Base-by-base conservation (phyloP, 768 basidiomycete species). In the Boletus rubroflammeus region DNA sequence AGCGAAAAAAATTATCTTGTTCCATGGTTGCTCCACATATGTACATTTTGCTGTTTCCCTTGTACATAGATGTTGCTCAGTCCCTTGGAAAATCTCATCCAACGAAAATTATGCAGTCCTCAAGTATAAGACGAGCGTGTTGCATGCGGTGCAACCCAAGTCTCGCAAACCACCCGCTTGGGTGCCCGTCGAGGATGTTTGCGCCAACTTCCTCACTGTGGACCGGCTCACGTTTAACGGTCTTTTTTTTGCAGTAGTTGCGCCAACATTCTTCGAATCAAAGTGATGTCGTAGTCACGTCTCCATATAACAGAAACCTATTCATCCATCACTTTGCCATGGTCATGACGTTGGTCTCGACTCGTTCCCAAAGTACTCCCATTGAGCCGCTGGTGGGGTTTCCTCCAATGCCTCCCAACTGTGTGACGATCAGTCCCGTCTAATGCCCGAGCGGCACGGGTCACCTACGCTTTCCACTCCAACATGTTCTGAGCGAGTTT, bases 381-480 rank as follows among this genome's bases (percentile, higher is more conserved):
- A 98, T 71, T 97, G 94, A 21, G 88, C 89, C 11, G 80, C 77
- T 56, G 83, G 83, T 23, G 92, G 83, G 54, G 83, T 86, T 68
- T 92, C 88, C 66, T 87, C 87, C 57, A 97, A 73, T 15, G 90
- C 79, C 69, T 96, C 94, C 93, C 93, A 97, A 36, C 95, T 93
- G 61, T 42, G 54, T 21, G 4, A 57, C 5, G 31, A 29, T 59
- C 41, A 57, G 49, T 54, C 39, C 40, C 31, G 14, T 46, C 31
- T 34, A 39, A 34, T 7, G 54, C 51, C 35, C 55, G 38, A 46
- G 11, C 13, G 29, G 44, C 5, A 57, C 8, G 39, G 46, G 28
- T 50, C 50, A 87, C 93, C 71, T 70, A 98, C 95, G 90, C 82
- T 75, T 95, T 96, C 93, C 93, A 98, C 67, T 94, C 88, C n/a